These are phyloP conservation scores for Cryptosporidium ryanae DNA, from an alignment of 169 alveolate species.

Conservation along the genomic window DNA sequence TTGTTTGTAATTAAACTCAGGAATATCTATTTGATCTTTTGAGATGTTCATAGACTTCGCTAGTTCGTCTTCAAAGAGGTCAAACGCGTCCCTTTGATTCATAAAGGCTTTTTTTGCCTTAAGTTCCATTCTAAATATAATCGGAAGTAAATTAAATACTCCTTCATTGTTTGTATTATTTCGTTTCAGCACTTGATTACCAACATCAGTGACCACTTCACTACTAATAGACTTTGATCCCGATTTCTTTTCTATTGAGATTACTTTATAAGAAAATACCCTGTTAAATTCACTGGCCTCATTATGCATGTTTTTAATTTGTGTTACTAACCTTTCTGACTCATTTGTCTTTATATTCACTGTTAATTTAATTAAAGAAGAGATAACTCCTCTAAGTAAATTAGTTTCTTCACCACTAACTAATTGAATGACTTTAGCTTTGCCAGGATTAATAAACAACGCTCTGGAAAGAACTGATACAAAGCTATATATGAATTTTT, in stretches of 20 bases:
- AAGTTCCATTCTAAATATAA: constrained; percentile 49
- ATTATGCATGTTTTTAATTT: constrained; percentile 1
- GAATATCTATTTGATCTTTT: constrained; percentile 36
- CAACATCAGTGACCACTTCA: constrained; percentile 16
- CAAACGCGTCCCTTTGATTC: constrained; percentile 44
- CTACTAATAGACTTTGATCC: constrained; percentile 48
- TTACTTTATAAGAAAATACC: constrained; percentile 8
- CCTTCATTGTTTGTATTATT: not conserved
- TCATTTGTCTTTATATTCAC: constrained; percentile 18
- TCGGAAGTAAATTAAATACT: not conserved
- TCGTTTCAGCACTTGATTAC: not conserved
- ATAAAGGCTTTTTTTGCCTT: constrained; percentile 31
- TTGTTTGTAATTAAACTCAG: constrained; percentile 61
- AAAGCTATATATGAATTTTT: constrained; percentile 8
- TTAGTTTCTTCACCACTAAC: constrained; percentile 20
- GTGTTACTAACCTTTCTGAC: not conserved
- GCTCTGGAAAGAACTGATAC: constrained; percentile 3
- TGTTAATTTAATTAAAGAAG: not conserved
- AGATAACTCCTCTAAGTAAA: constrained; percentile 1
- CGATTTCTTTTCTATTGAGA: constrained; percentile 25
- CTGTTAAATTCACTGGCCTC: constrained; percentile 9
- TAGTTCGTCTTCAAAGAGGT: constrained; percentile 44
- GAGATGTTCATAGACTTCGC: constrained; percentile 36
- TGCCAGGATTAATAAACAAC: constrained; percentile 1
- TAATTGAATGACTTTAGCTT: not conserved